Conservation (phyloP, 2,329 filamentous ascomycete genomes). For the Nemania serpens region DNA sequence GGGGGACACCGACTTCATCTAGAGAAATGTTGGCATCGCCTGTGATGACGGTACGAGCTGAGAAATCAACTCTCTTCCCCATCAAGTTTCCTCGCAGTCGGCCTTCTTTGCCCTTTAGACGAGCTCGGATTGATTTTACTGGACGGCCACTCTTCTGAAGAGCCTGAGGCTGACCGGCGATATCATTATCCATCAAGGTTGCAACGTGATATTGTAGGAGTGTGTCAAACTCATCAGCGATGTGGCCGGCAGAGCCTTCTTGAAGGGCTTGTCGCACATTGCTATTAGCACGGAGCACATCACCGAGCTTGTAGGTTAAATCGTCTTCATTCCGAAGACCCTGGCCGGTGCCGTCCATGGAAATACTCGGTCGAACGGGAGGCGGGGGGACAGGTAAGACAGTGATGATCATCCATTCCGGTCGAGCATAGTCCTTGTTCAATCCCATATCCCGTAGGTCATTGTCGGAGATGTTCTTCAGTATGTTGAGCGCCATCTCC, state of each 20-base stretch:
- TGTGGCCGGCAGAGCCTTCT: conserved; percentile 89
- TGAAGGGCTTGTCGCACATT: conserved; percentile 90
- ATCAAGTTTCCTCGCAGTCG: conserved; percentile 98
- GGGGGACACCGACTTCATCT: conserved; percentile 95
- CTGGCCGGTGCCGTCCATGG: conserved; percentile 90
- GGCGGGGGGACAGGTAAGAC: conserved; percentile 94
- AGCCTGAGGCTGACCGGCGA: conserved; percentile 91
- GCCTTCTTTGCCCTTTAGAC: conserved; percentile 98
- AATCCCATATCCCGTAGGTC: conserved; percentile 88
- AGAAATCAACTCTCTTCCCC: conserved; percentile 99
- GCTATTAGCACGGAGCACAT: conserved; percentile 96
- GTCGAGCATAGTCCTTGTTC: conserved; percentile 91
- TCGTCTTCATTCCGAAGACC: conserved; percentile 97
- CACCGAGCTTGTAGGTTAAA: conserved; percentile 97
- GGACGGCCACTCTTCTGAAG: conserved; percentile 96
- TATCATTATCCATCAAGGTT: conserved; percentile 99
- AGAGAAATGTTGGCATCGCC: conserved; percentile 96
- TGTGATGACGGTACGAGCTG: conserved; percentile 98
- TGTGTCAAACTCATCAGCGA: conserved; percentile 87
- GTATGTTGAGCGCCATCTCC: conserved; percentile 81
- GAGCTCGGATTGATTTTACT: conserved; percentile 93
- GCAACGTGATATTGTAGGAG: conserved; percentile 97
- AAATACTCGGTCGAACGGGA: conserved; percentile 94
- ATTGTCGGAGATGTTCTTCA: conserved; percentile 80
- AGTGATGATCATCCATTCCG: conserved; percentile 97